Evolutionary conservation across 116 monocot genomes (phyloP), one percentile per base, ranked within the genome.

Genomic region (Papilionanthe hybrid): DNA sequence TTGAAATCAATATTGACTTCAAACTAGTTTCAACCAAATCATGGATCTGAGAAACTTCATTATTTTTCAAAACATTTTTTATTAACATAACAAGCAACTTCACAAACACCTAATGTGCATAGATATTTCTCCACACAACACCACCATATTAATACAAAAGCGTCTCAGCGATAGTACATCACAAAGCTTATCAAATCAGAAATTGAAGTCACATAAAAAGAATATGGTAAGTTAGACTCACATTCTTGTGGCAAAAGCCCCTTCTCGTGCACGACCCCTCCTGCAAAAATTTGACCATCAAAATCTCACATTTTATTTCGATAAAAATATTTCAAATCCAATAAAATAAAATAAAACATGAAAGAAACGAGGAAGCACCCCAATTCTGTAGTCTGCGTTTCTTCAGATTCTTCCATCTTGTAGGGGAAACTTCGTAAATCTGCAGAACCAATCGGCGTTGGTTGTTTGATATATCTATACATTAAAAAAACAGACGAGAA

Each of bases 221-320:
- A n/a, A 73, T 29, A 32, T 69, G 32, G 13, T 32, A 1, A 43
- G 29, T 25, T 65, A 23, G 8, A 91, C 94, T 91, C 84, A 97
- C 96, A 83, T 7, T 85, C 82, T 71, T 94, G 94, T 3, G 98
- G 98, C 78, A 98, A 77, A 47, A 98, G 91, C 5, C 98, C 98
- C 79, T 94, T 98, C 81, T 98, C 94, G 82, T 94, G 94, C 81
- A 98, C 98, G 72, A 98, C 90, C 5, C 98, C 98, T 56, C 98
- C 96, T 97, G 79, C 63, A n/a, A 83, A 50, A 53, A 58, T 25
- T 8, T 76, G 28, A 76, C 37, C 42, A 79, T 71, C 43, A 73
- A 44, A n/a, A 73, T 43, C 43, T 73, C 73, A 73, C 73, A 44
- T 32, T 69, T 69, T 13, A 37, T 69, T 69, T 69, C 5, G 11